phyloP scores from a whole-genome alignment of 2,329 filamentous ascomycete genomes.

The Paracoccidioides brasiliensis region DNA sequence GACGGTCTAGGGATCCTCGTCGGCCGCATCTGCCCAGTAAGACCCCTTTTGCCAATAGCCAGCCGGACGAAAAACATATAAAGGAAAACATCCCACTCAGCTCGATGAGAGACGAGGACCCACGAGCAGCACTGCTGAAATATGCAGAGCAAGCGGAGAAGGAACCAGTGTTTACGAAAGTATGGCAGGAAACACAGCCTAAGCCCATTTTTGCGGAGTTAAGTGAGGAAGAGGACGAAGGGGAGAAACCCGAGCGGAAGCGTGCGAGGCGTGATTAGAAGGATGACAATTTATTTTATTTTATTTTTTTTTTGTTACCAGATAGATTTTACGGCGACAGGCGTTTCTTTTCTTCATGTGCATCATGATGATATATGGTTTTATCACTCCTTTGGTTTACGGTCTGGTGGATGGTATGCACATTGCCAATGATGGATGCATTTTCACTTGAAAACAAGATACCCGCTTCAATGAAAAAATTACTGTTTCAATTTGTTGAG shows the following conservation, averaged over 20 bases:
- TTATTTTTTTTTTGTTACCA: constrained; percentile 9
- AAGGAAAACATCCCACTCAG: constrained; percentile 79
- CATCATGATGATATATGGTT: neutral
- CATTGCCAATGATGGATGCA: neutral
- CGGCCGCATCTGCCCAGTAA: constrained; percentile 71
- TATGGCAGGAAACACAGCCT: constrained; percentile 85
- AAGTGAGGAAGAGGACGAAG: constrained; percentile 60
- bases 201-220: constrained; percentile 81
- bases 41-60: constrained; percentile 81
- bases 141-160: constrained; percentile 89
- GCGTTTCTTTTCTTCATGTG: neutral
- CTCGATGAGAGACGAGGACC: constrained; percentile 91
- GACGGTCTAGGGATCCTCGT: constrained; percentile 63
- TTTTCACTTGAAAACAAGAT: neutral
- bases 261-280: constrained; percentile 25
- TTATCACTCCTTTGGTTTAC: neutral
- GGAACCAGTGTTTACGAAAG: constrained; percentile 87
- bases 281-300: constrained; percentile 5
- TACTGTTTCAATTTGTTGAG: no score
- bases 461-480: neutral
- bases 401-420: neutral
- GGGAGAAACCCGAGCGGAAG: constrained; percentile 42
- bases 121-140: constrained; percentile 81
- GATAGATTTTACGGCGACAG: neutral
- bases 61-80: constrained; percentile 82